A percentile compares a stretch with the other conserved stretches of the same genome.
Evolutionary conservation across 768 basidiomycete genomes (phyloP).

Genomic region (Heimioporus sp.): DNA sequence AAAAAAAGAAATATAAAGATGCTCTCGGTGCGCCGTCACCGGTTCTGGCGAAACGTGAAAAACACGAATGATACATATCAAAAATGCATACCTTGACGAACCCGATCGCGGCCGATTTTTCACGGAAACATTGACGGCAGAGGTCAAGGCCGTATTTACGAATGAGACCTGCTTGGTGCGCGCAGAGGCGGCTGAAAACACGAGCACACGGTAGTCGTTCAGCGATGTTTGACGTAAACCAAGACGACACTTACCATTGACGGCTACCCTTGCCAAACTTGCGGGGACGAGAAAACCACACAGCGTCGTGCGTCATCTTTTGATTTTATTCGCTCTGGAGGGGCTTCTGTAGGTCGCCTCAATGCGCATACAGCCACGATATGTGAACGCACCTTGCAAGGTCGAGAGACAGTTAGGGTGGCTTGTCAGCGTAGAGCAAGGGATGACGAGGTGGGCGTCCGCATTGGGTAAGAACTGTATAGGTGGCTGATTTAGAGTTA

Average conservation of each 20-base stretch:
- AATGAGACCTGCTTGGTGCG: conserved; percentile 96
- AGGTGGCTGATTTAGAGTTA: conserved; percentile 27
- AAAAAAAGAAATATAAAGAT: neutral
- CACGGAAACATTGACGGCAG: conserved; percentile 98
- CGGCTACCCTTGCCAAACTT: conserved; percentile 95
- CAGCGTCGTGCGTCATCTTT: conserved; percentile 98
- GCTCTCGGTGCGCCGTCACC: conserved; percentile 33
- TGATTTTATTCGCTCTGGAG: conserved; percentile 46
- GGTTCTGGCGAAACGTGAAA: conserved; percentile 34
- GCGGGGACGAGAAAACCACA: conserved; percentile 96
- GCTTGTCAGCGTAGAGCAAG: neutral
- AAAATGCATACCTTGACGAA: conserved; percentile 77
- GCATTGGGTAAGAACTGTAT: conserved; percentile 21
- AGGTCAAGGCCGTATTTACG: conserved; percentile 97
- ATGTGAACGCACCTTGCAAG: conserved; percentile 19
- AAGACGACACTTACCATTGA: conserved; percentile 72
- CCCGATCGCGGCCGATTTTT: conserved; percentile 90
- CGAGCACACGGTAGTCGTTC: neutral
- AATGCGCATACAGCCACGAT: neutral
- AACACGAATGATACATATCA: neutral
- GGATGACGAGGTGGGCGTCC: neutral
- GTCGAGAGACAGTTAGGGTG: conserved; percentile 5
- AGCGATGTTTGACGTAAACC: neutral
- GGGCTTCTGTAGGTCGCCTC: neutral
- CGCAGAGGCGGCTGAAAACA: conserved; percentile 79